A percentile compares a stretch with the other conserved stretches of the same genome.
phyloP scores from a whole-genome alignment of 768 basidiomycete genomes.

The Pleurotus giganteus region DNA sequence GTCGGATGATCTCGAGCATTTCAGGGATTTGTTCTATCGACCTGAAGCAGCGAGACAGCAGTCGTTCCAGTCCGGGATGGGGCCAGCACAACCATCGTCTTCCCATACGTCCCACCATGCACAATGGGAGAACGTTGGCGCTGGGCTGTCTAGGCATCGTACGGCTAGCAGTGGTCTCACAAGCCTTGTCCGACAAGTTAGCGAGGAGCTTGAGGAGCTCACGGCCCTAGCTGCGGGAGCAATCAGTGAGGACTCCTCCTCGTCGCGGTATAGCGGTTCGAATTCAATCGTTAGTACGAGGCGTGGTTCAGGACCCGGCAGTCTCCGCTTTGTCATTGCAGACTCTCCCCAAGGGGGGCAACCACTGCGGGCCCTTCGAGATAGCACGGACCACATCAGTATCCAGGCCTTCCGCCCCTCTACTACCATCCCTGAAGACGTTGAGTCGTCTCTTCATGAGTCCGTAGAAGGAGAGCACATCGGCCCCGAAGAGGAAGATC shows the following conservation, averaged over 20 bases:
- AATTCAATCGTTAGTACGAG: slow-evolving; percentile 30
- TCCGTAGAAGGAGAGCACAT: slow-evolving; percentile 32
- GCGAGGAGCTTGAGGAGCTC: slow-evolving; percentile 46
- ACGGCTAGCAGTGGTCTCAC: slow-evolving; percentile 44
- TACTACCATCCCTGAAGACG: slow-evolving; percentile 47
- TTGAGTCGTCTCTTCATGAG: slow-evolving; percentile 41
- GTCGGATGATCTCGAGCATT: slow-evolving; percentile 67
- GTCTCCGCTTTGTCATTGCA: slow-evolving; percentile 17
- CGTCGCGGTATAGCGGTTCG: slow-evolving; percentile 16
- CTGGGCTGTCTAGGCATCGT: slow-evolving; percentile 26
- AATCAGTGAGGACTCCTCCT: slow-evolving; percentile 28
- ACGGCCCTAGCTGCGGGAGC: slow-evolving; percentile 21
- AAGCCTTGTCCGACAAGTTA: slow-evolving; percentile 48
- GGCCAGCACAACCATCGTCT: slow-evolving; percentile 24
- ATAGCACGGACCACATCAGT: slow-evolving; percentile 20
- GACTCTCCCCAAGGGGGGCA: slow-evolving; percentile 9
- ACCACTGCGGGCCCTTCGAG: slow-evolving; percentile 13
- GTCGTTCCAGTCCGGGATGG: slow-evolving; percentile 13
- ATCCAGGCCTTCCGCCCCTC: slow-evolving; percentile 38
- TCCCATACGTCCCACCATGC: slow-evolving; percentile 23
- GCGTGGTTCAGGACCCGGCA: slow-evolving; percentile 5
- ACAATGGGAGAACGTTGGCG: slow-evolving; percentile 28
- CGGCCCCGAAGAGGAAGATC: slow-evolving; percentile 40
- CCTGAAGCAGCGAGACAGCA: slow-evolving; percentile 31
- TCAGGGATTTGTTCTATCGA: slow-evolving; percentile 71